Conservation (phyloP, 2,329 filamentous ascomycete genomes). For the Penicillium janthinellum region DNA sequence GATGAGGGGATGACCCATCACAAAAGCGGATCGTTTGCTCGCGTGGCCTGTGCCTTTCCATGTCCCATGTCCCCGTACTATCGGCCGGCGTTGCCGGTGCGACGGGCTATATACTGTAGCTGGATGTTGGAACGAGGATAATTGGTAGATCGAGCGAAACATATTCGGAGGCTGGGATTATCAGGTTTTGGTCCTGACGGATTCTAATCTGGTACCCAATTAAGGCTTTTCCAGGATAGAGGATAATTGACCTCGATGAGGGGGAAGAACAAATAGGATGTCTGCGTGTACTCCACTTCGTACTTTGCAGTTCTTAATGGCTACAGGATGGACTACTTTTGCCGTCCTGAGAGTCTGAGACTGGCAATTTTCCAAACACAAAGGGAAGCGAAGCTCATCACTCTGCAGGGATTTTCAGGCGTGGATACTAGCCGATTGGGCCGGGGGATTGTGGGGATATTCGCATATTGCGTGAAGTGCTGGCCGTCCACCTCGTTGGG, state of each 20-base stretch:
- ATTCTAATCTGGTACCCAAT: background rate
- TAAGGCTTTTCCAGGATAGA: background rate
- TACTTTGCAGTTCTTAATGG: background rate
- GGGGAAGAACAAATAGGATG: background rate
- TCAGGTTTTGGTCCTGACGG: background rate
- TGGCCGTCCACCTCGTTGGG: background rate
- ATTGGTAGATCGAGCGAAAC: background rate
- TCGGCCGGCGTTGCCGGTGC: background rate
- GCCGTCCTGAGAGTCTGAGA: no score
- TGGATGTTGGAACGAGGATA: background rate
- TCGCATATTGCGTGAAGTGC: background rate
- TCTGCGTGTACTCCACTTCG: background rate
- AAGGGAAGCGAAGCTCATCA: background rate
- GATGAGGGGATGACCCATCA: background rate
- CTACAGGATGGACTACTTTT: no score
- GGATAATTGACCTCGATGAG: background rate
- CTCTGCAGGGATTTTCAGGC: background rate
- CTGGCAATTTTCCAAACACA: no score
- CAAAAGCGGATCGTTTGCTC: background rate
- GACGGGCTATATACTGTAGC: background rate
- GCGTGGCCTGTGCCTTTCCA: background rate
- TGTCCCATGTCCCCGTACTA: no score
- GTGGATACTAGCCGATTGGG: constrained; percentile 14
- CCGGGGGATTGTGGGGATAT: background rate
- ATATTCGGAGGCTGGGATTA: background rate